Percentiles rank a stretch among this genome's conserved stretches.
These are phyloP conservation scores for Kondoa subrosea DNA, from an alignment of 768 basidiomycete species.

Conservation along the genomic window DNA sequence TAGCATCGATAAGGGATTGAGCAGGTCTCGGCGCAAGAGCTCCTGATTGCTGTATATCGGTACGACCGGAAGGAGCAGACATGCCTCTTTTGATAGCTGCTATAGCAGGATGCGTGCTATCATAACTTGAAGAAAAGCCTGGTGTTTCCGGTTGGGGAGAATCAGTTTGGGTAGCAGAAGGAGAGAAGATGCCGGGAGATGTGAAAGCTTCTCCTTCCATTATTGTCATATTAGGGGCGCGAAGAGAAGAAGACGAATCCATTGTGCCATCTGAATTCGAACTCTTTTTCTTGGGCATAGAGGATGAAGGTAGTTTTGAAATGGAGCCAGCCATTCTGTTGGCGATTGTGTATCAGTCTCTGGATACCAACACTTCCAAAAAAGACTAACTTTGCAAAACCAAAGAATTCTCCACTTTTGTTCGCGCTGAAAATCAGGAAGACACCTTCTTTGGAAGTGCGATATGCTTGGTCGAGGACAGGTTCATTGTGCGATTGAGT, in stretches of 20 bases:
- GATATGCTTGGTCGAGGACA: constrained; percentile 75
- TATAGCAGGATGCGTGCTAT: background rate
- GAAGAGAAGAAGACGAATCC: background rate
- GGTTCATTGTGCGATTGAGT: constrained; percentile 48
- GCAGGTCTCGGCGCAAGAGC: background rate
- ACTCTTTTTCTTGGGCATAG: background rate
- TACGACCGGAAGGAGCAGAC: background rate
- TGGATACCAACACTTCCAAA: constrained; percentile 7
- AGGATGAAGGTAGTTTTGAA: background rate
- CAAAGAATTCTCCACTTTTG: constrained; percentile 85
- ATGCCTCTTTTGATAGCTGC: background rate
- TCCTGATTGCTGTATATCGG: background rate
- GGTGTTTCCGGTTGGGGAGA: constrained; percentile 4
- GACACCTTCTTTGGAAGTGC: constrained; percentile 69
- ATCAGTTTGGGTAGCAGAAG: background rate
- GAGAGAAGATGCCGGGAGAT: background rate
- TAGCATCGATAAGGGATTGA: background rate
- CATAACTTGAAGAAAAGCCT: background rate
- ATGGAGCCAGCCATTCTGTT: constrained; percentile 57
- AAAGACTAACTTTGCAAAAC: constrained; percentile 38
- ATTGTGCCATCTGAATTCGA: background rate
- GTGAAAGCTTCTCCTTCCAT: constrained; percentile 7
- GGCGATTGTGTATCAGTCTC: background rate
- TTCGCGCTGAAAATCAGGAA: constrained; percentile 83
- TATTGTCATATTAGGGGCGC: background rate